phyloP scores from a whole-genome alignment of 169 alveolate genomes.

The Plasmodium adleri region DNA sequence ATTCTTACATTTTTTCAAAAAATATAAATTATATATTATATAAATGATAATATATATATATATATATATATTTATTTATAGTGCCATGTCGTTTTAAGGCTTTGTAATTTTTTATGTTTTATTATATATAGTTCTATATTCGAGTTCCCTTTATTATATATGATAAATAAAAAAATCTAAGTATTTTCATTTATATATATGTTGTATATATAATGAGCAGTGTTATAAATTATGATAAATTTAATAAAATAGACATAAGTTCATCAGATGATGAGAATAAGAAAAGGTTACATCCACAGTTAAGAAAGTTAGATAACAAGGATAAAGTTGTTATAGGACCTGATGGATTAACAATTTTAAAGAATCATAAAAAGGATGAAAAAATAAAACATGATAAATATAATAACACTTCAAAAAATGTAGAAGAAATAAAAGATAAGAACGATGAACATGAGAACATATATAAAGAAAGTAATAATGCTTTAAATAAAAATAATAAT shows the following conservation, averaged over 20 bases:
- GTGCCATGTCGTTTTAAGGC: no score
- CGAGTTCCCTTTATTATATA: not conserved
- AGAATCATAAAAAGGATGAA: not conserved
- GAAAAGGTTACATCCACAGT: constrained; percentile 37
- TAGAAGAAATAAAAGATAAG: not conserved
- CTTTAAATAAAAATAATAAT: not conserved
- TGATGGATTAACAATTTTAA: constrained; percentile 55
- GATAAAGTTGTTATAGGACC: constrained; percentile 72
- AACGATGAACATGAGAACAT: not conserved
- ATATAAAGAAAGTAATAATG: not conserved
- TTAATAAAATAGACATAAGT: constrained; percentile 65
- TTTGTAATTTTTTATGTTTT: not conserved
- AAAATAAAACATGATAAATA: not conserved
- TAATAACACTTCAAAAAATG: constrained; percentile 2
- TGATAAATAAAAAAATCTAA: no score
- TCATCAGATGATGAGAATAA: constrained; percentile 70
- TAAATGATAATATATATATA: no score
- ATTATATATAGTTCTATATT: not conserved
- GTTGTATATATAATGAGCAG: constrained; percentile 41
- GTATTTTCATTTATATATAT: no score
- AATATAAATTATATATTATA: no score
- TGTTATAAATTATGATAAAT: constrained; percentile 47
- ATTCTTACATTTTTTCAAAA: not conserved
- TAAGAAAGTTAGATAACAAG: constrained; percentile 33
- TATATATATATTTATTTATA: no score